Conservation (phyloP, 2,329 filamentous ascomycete genomes). For the Pseudogymnoascus verrucosus region DNA sequence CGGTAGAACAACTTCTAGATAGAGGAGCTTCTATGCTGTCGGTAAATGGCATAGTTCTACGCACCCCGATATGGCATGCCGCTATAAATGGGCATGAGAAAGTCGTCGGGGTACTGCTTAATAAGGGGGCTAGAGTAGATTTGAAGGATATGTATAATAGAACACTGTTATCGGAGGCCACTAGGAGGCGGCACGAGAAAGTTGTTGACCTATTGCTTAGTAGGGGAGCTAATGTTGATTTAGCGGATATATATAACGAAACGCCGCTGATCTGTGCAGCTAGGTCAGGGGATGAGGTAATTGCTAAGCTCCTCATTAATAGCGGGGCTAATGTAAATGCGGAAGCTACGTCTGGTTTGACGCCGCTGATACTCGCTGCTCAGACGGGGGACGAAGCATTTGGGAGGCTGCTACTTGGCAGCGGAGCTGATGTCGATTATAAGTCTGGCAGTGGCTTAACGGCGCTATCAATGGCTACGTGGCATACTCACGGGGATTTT, state of each 20-base stretch:
- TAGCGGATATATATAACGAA: neutral
- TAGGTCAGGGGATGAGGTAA: neutral
- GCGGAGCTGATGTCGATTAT: neutral
- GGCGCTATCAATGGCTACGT: neutral
- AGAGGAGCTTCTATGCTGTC: neutral
- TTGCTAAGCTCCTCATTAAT: neutral
- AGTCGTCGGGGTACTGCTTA: neutral
- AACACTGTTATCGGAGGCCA: neutral
- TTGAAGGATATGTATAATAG: neutral
- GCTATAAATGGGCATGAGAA: neutral
- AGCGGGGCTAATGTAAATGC: neutral
- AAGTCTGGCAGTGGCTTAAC: neutral
- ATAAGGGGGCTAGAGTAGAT: neutral
- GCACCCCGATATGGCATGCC: neutral
- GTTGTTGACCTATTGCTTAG: neutral
- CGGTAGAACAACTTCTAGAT: neutral
- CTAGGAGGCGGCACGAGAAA: neutral
- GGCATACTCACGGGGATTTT: neutral
- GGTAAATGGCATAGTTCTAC: accelerated
- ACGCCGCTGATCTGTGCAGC: neutral
- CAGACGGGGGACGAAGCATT: neutral
- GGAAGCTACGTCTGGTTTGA: neutral
- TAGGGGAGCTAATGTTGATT: neutral
- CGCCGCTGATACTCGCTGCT: neutral
- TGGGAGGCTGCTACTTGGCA: neutral